Base-by-base conservation (phyloP, 768 basidiomycete species). In the Trametes cingulata region DNA sequence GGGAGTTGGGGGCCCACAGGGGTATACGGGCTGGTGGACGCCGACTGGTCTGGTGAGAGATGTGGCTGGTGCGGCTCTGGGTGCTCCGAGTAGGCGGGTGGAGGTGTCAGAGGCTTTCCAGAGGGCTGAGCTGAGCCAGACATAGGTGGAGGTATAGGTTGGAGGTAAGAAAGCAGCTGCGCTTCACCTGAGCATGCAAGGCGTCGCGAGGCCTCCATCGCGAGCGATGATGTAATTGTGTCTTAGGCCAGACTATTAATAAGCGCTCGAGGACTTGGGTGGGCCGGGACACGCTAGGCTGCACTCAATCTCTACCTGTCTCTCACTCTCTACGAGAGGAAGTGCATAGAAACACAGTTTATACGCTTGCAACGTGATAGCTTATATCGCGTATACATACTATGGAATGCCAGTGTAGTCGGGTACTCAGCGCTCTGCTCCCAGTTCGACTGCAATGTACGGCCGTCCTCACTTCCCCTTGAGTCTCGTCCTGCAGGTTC, bases 61-160 rank as follows among this genome's bases (percentile, higher is more conserved):
- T 25, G 53, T 35, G 35, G 53, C 39, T 39, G 47, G 13, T 52
- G 24, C 35, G 20, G 13, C 8, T 49, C 52, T 25, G 61, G 50
- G 37, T 54, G 40, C 51, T 71, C 68, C 5, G 68, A 66, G 47
- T 71, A 71, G 42, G 68, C 67, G 5, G 68, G 70, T 0, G 70
- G 68, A 2, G 70, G 70, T 1, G 68, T 68, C 14, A 63, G 42
- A 10, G 67, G 65, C 54, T 71, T 71, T 36, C 52, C 56, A 20
- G 62, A 49, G n/a, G 24, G 59, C 17, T 60, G 56, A 43, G 58
- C 27, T n/a, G 62, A 47, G 19, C 20, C 17, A 54, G 61, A 20
- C 56, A 57, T 13, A 48, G 24, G 25, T 19, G n/a, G 50, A 35
- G 37, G 49, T 50, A n/a, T 35, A 50, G 22, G 48, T 48, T 25